A percentile compares a stretch with the other conserved stretches of the same genome.
phyloP scores from a whole-genome alignment of 1,284 basidiomycete genomes.

The Golubevia pallescens region DNA sequence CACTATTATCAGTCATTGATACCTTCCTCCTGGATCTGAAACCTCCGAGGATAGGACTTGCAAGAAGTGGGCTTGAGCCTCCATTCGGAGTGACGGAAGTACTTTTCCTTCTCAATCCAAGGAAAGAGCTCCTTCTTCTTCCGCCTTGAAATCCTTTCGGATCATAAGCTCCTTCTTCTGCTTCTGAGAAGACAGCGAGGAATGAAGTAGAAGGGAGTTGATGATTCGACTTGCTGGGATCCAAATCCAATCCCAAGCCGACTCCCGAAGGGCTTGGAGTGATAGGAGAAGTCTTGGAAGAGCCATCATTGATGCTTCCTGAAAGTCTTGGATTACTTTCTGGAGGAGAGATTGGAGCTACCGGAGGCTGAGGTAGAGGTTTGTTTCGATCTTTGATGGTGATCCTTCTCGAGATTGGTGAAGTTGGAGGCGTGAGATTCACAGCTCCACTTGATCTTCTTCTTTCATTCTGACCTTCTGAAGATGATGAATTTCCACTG shows the following conservation, averaged over 20 bases:
- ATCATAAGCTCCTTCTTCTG: background rate
- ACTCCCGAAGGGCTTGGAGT: background rate
- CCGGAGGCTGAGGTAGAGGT: no score
- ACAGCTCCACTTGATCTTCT: no score
- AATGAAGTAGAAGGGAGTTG: background rate
- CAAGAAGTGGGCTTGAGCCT: no score
- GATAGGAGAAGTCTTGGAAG: background rate
- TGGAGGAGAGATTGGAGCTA: background rate
- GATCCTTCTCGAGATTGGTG: no score
- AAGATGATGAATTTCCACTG: no score
- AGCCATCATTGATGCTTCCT: background rate
- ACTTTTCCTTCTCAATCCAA: background rate
- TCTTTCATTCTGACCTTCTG: no score
- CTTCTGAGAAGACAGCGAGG: background rate
- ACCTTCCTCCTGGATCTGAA: no score
- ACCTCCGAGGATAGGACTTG: no score
- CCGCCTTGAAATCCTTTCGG: background rate
- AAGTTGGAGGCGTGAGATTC: no score
- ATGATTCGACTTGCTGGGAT: background rate
- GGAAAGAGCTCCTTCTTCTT: background rate
- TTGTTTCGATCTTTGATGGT: no score
- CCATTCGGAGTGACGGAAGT: no score
- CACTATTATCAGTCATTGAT: no score
- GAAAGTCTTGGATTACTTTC: background rate
- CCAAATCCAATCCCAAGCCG: background rate